Percentiles rank a stretch among this genome's conserved stretches.
Conservation (phyloP, 2,329 filamentous ascomycete species). For the Incumbomyces lentus region DNA sequence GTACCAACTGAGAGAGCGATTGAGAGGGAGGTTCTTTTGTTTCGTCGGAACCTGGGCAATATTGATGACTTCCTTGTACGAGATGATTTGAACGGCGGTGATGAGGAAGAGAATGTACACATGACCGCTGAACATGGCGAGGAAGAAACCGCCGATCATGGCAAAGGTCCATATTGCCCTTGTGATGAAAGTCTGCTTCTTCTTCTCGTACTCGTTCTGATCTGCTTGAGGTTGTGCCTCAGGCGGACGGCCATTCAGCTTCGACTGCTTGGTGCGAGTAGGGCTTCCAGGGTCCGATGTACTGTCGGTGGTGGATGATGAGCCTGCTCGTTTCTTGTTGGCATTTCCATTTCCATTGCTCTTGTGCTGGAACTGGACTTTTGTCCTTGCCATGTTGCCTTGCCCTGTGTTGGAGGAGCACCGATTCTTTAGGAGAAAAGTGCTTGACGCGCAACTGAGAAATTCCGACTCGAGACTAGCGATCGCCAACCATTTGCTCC, state of each 20-base stretch:
- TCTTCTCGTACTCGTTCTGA: constrained; percentile 76
- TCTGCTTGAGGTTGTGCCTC: constrained; percentile 37
- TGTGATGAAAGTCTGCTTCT: constrained; percentile 95
- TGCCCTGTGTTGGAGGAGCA: no score
- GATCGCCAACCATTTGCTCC: no score
- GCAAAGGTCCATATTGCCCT: constrained; percentile 95
- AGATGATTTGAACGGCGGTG: constrained; percentile 88
- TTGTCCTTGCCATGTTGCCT: constrained; percentile 40
- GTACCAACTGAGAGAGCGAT: constrained; percentile 97
- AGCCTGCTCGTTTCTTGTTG: constrained; percentile 42
- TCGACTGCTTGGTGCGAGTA: constrained; percentile 26
- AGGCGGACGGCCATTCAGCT: constrained; percentile 10
- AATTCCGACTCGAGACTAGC: no score
- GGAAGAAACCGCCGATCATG: constrained; percentile 92
- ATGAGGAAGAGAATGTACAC: constrained; percentile 94
- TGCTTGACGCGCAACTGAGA: no score
- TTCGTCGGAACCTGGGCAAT: constrained; percentile 91
- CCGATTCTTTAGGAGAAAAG: no score
- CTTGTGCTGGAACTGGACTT: constrained; percentile 51
- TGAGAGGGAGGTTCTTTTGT: constrained; percentile 81
- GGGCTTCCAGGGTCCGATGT: constrained; percentile 43
- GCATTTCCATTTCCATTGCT: constrained; percentile 19
- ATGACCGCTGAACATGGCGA: constrained; percentile 85
- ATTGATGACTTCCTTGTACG: constrained; percentile 98
- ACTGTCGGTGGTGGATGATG: constrained; percentile 42